Evolutionary conservation across 176 grass and related monocot species (phyloP).

Genomic region (Elymus sibiricus): DNA sequence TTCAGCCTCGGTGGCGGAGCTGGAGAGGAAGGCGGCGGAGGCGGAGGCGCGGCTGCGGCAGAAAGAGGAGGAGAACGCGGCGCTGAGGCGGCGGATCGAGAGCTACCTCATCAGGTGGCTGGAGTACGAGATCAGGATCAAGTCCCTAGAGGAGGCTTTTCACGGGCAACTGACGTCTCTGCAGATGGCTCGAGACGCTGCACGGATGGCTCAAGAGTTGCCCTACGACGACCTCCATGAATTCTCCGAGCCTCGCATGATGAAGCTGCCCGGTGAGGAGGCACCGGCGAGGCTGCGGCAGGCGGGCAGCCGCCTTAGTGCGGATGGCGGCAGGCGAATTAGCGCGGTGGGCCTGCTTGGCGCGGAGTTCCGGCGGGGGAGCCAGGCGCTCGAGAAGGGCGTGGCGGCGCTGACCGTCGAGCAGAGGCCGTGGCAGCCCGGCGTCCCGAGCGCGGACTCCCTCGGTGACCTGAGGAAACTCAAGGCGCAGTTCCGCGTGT

Average conservation of each 20-base stretch:
- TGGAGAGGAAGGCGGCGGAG: slow-evolving; percentile 28
- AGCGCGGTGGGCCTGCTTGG: not conserved
- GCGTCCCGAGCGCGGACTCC: not conserved
- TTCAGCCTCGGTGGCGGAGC: not conserved
- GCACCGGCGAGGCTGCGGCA: not conserved
- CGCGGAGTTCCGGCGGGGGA: slow-evolving; percentile 30
- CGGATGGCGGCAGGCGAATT: not conserved
- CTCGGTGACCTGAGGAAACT: slow-evolving; percentile 27
- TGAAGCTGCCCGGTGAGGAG: not conserved
- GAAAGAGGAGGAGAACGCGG: slow-evolving; percentile 43
- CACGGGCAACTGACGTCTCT: slow-evolving; percentile 37
- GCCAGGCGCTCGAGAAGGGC: slow-evolving; percentile 23
- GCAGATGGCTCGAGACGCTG: slow-evolving; percentile 18
- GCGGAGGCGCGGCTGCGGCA: slow-evolving; percentile 28
- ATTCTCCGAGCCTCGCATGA: not conserved
- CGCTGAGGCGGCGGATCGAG: slow-evolving; percentile 32
- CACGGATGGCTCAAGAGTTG: not conserved
- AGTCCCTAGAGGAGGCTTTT: slow-evolving; percentile 39
- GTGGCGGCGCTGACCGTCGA: not conserved
- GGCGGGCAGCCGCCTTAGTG: not conserved
- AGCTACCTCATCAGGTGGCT: slow-evolving; percentile 43
- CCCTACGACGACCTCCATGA: not conserved
- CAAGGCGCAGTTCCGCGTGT: slow-evolving; percentile 37
- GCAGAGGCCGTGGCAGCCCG: not conserved
- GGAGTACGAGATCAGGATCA: slow-evolving; percentile 50